Percentiles rank a stretch among this genome's conserved stretches.
These are phyloP conservation scores for Phytopythium sindhum DNA, from an alignment of 352 stramenopile genomes.

Conservation along the genomic window DNA sequence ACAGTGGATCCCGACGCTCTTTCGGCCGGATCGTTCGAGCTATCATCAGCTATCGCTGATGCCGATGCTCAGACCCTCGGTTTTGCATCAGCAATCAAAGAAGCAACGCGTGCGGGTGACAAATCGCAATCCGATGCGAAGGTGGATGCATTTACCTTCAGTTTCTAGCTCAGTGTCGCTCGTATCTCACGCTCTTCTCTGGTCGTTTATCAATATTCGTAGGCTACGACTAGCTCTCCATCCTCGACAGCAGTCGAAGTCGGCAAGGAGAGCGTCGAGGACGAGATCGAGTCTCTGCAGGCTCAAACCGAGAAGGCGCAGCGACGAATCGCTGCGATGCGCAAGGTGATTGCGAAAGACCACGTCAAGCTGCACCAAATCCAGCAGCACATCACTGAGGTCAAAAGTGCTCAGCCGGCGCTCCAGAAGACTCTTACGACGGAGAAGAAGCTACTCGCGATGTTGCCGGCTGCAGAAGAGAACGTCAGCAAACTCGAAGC, in stretches of 20 bases:
- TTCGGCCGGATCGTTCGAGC: background rate
- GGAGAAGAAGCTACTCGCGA: conserved; percentile 51
- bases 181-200: background rate
- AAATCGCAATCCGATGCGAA: background rate
- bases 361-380: conserved; percentile 20
- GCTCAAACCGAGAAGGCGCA: conserved; percentile 30
- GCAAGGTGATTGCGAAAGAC: conserved; percentile 34
- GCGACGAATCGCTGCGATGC: conserved; percentile 35
- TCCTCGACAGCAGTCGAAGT: background rate
- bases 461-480: conserved; percentile 58
- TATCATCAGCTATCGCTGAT: background rate
- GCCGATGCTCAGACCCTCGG: background rate
- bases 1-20: background rate
- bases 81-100: background rate
- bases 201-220: background rate
- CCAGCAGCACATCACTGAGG: conserved; percentile 32
- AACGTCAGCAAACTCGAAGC: conserved; percentile 71
- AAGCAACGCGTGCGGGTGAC: too few relatives aligned
- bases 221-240: background rate
- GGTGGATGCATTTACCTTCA: background rate
- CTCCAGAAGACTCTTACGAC: conserved; percentile 49
- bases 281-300: conserved; percentile 29
- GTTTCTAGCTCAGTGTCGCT: background rate
- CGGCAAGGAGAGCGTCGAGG: conserved; percentile 10
- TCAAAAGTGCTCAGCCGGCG: conserved; percentile 19